Evolutionary conservation across 208 protist species (phyloP), one percentile per base, ranked within the genome.

Genomic region (Crithidia expoeki): DNA sequence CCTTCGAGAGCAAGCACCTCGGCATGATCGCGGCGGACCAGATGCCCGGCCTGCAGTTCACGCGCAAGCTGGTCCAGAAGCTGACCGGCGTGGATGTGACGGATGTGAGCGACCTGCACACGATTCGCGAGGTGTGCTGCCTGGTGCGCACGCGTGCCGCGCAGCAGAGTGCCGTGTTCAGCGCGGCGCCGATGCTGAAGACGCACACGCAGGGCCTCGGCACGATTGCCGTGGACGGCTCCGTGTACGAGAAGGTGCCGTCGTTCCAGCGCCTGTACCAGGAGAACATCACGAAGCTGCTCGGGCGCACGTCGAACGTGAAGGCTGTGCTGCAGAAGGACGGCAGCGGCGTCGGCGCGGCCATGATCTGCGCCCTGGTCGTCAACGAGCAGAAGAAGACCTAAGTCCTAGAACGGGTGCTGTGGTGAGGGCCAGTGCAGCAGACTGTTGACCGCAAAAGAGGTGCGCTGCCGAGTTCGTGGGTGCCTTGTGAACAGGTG

Each of bases 171-270:
- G 92, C 89, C n/a, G 68, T 84, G 27, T 88, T 88, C 72, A 79
- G 77, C 52, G 80, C 74, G 34, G 88, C 93, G 1, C 80, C 92
- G 46, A 65, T 96, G 50, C 81, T 91, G 49, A 94, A 94, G 83
- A 85, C 80, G 28, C 71, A 78, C 66, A 73, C 53, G 50, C 75
- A 90, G 72, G 87, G 81, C 47, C 79, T 84, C 58, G 88, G 81
- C 47, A 90, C 83, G 16, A 65, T 93, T 51, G 85, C 84, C 16
- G 80, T 94, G 47, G 92, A 97, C 79, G 94, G 94, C 57, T 92
- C 80, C 38, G 92, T 97, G 50, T 96, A 90, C 67, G 89, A 95
- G 86, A 93, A 95, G 79, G 83, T 80, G n/a, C 94, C 94, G 32
- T 76, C 74, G 64, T 97, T 96, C 80, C 86, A 89, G 71, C 85